Percentiles rank a stretch among this genome's conserved stretches.
phyloP scores from a whole-genome alignment of 768 basidiomycete genomes.

The Tulasnella sp. region DNA sequence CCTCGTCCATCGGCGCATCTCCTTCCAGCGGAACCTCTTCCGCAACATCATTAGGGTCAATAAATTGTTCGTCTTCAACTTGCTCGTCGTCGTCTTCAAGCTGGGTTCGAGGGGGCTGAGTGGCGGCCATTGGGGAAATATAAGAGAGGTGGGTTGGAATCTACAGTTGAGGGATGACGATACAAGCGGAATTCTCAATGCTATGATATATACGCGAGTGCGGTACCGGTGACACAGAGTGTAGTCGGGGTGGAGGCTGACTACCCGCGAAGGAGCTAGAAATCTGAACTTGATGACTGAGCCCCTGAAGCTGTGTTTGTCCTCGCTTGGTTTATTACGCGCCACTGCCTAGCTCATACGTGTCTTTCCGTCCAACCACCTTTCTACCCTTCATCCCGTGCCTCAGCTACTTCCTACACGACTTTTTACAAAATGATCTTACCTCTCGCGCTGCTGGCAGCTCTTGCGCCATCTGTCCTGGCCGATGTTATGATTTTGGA shows the following conservation, averaged over 20 bases:
- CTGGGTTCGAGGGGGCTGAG: constrained; percentile 2
- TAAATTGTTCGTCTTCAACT: constrained; percentile 34
- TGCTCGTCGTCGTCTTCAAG: constrained; percentile 42
- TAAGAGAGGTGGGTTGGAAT: neutral
- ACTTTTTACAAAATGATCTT: constrained; percentile 21
- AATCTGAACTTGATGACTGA: constrained; percentile 13
- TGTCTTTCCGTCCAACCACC: constrained; percentile 19
- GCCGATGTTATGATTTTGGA: constrained; percentile 76
- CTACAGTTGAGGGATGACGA: neutral
- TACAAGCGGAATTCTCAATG: neutral
- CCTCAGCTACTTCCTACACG: constrained; percentile 7
- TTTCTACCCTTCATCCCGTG: constrained; percentile 3
- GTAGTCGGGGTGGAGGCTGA: constrained; percentile 13
- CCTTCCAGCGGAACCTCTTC: constrained; percentile 56
- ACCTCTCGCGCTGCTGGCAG: constrained; percentile 52
- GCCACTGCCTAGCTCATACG: constrained; percentile 14
- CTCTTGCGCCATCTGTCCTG: constrained; percentile 52
- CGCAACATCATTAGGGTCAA: constrained; percentile 62
- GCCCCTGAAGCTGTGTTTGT: neutral
- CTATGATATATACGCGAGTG: constrained; percentile 9
- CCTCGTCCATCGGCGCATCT: constrained; percentile 65
- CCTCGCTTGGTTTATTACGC: constrained; percentile 2
- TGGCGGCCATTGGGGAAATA: constrained; percentile 26
- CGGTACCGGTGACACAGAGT: neutral
- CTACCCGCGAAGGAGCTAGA: neutral